A percentile compares a stretch with the other conserved stretches of the same genome.
Evolutionary conservation across 2,329 filamentous ascomycete genomes (phyloP).

Genomic region (Xylariaceae sp.): DNA sequence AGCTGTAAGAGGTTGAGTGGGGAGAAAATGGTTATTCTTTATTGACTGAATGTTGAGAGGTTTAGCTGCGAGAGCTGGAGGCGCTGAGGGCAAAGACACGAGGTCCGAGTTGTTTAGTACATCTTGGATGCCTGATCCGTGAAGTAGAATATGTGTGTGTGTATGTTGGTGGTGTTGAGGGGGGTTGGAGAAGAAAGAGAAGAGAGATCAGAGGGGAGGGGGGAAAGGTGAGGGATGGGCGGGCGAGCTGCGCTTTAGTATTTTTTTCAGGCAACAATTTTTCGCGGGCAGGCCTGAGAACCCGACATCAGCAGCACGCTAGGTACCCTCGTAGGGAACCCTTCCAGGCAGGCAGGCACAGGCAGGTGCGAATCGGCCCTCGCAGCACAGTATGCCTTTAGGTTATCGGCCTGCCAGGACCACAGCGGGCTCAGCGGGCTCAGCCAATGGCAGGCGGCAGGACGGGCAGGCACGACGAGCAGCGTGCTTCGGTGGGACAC

Average conservation of each 20-base stretch:
- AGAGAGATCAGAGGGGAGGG: slow-evolving; percentile 27
- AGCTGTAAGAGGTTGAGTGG: slow-evolving; percentile 50
- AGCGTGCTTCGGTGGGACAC: background rate
- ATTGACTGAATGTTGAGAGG: slow-evolving; percentile 51
- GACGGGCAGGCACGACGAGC: background rate
- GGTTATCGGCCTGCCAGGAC: slow-evolving; percentile 8
- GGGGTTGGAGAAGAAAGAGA: slow-evolving; percentile 34
- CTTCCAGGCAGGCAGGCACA: background rate
- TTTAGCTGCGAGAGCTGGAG: slow-evolving; percentile 33
- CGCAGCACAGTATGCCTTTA: too few relatives aligned
- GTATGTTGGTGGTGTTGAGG: slow-evolving; percentile 33
- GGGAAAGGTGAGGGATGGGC: slow-evolving; percentile 20
- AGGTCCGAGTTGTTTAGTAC: slow-evolving; percentile 45
- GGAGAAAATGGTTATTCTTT: slow-evolving; percentile 37
- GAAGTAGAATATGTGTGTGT: slow-evolving; percentile 27
- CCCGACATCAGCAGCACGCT: background rate
- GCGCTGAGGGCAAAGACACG: slow-evolving; percentile 35
- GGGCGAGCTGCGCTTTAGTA: slow-evolving; percentile 29
- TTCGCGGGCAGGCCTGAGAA: background rate
- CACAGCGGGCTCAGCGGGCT: background rate
- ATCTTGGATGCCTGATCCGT: slow-evolving; percentile 44
- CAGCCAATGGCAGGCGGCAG: background rate
- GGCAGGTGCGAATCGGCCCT: too few relatives aligned
- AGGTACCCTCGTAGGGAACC: background rate
- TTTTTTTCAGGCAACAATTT: slow-evolving; percentile 31